These are phyloP conservation scores for Primulina eburnea DNA, from an alignment of 257 asterid species.

Conservation along the genomic window DNA sequence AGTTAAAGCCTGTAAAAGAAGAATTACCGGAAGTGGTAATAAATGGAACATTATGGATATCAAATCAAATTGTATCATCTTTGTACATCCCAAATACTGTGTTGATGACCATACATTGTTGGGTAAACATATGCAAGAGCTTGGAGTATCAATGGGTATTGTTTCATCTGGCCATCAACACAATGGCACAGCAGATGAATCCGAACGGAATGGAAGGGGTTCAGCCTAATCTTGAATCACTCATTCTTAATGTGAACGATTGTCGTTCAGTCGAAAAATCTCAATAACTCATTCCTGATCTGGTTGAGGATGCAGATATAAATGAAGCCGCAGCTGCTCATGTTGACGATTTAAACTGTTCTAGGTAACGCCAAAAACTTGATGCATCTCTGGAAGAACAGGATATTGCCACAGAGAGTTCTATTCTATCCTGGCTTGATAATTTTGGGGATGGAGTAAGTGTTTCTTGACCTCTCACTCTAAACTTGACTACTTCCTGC, in stretches of 20 bases:
- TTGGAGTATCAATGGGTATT: conserved; percentile 38
- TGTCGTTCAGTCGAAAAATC: conserved; percentile 18
- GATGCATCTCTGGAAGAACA: conserved; percentile 32
- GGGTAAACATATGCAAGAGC: conserved; percentile 47
- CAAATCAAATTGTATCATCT: conserved; percentile 9
- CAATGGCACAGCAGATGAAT: conserved; percentile 29
- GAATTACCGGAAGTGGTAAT: conserved; percentile 91
- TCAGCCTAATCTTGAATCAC: conserved; percentile 21
- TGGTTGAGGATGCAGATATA: conserved; percentile 16
- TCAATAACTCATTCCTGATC: conserved; percentile 23
- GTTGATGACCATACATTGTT: conserved; percentile 11
- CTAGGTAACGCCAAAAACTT: conserved; percentile 57
- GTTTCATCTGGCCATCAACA: conserved; percentile 32
- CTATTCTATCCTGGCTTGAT: conserved; percentile 54
- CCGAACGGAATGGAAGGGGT: conserved; percentile 17
- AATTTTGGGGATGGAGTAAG: conserved; percentile 70
- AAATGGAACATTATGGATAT: conserved; percentile 10
- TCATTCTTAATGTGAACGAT: conserved; percentile 10
- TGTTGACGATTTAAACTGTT: conserved; percentile 28
- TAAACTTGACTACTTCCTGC: neutral
- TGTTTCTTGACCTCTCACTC: neutral
- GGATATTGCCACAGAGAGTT: conserved; percentile 39
- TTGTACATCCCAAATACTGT: neutral
- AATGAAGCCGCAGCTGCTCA: conserved; percentile 18
- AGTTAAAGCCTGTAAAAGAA: conserved; percentile 73